Evolutionary conservation across 2,329 filamentous ascomycete species (phyloP), one percentile per base, ranked within the genome.

Genomic region (Cercospora zeae-maydis): DNA sequence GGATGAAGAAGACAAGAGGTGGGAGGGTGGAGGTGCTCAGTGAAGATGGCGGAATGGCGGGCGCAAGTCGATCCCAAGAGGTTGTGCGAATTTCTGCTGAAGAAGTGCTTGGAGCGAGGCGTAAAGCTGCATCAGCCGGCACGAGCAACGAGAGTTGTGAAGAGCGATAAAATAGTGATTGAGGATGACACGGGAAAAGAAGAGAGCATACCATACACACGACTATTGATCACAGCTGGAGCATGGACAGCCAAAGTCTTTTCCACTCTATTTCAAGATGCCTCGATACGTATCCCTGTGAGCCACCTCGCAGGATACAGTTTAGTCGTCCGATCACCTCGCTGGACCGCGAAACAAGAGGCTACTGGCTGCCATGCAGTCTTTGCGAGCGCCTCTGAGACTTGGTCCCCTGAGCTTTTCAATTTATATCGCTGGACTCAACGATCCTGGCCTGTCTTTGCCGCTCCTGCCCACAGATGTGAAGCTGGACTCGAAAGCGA

Each of bases 401-500:
- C 81, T 0, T 91, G 88, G 75, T 86, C 85, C 2, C 88, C 89
- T 0, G 90, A 93, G 74, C 79, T 90, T 10, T 92, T 91, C 74
- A 86, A 84, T 93, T 19, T 93, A 91, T 74, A 77, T 93, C 34
- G 88, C 88, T 0, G 90, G 90, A 0, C 73, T 93, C 37, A 93
- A 93, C 72, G 84, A 82, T 36, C 77, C 82, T 0, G 73, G 71
- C 0, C 81, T 89, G 4, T 81, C 84, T 0, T 77, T 93, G 9
- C 90, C 90, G 0, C 75, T 79, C 0, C 68, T 81, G 2, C 81
- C 86, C 0, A 81, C 80, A 0, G 80, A 84, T 49, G 77, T 80
- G 0, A 76, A 77, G 57, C 77, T 84, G n/a, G 78, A 82, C 11
- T 71, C 73, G 1, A 72, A 77, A 11, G 78, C 83, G 9, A 76